A percentile compares a stretch with the other conserved stretches of the same genome.
phyloP scores from a whole-genome alignment of 192 early-diverging fungal species.

The Coemansia sp. region DNA sequence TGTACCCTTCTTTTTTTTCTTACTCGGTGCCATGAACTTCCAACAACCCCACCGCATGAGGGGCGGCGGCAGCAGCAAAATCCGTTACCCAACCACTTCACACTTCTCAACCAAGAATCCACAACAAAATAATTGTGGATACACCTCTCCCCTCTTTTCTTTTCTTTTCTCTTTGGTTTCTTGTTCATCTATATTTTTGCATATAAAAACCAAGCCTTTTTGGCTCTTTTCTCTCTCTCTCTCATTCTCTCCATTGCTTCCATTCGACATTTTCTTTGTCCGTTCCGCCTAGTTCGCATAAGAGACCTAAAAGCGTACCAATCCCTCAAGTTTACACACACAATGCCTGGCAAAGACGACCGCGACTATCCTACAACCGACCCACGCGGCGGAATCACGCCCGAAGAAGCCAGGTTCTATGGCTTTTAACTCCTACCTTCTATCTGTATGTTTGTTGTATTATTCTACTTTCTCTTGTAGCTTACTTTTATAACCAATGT shows the following conservation, averaged over 20 bases:
- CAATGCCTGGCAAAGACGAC: background rate
- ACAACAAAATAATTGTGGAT: constrained; percentile 1
- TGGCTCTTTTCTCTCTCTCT: background rate
- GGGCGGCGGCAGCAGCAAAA: background rate
- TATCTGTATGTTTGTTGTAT: background rate
- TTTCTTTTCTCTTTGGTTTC: background rate
- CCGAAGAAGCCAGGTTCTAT: constrained; percentile 36
- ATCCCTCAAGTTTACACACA: background rate
- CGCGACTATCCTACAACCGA: constrained; percentile 38
- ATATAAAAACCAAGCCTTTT: background rate
- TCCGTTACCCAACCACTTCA: background rate
- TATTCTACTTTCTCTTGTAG: background rate
- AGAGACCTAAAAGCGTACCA: background rate
- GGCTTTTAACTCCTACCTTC: constrained; percentile 6
- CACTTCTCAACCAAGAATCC: background rate
- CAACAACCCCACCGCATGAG: background rate
- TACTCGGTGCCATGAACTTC: constrained; percentile 9
- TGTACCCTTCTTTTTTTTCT: background rate
- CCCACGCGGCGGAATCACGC: constrained; percentile 24
- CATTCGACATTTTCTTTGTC: background rate
- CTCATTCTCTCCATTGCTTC: background rate
- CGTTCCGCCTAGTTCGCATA: background rate
- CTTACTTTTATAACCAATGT: background rate
- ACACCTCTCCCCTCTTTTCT: background rate
- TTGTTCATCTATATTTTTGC: background rate